These are phyloP conservation scores for Ramalina intermedia DNA, from an alignment of 495 filamentous ascomycete species.

Conservation along the genomic window DNA sequence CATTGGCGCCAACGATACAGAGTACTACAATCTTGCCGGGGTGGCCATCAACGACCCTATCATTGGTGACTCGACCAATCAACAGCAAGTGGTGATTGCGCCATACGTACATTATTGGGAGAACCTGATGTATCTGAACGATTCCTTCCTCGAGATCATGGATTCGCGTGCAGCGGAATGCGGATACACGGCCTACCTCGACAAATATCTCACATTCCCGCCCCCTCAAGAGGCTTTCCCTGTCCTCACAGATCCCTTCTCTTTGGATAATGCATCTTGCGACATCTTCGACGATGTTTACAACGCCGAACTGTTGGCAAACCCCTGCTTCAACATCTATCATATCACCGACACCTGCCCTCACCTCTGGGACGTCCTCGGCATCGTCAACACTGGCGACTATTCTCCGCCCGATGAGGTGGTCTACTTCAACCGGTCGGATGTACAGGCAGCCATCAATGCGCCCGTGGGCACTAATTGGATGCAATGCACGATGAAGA, in stretches of 20 bases:
- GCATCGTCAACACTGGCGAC: slow-evolving; percentile 45
- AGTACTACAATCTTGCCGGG: slow-evolving; percentile 51
- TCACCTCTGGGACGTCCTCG: slow-evolving; percentile 55
- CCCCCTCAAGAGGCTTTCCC: slow-evolving; percentile 52
- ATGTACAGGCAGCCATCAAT: slow-evolving; percentile 64
- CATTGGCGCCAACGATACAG: slow-evolving; percentile 51
- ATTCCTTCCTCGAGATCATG: slow-evolving; percentile 45
- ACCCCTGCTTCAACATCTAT: slow-evolving; percentile 75
- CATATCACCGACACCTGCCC: slow-evolving; percentile 64
- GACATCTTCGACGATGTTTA: slow-evolving; percentile 42
- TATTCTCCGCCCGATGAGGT: slow-evolving; percentile 38
- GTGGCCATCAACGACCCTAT: slow-evolving; percentile 58
- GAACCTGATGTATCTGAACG: slow-evolving; percentile 49
- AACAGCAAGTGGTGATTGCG: slow-evolving; percentile 18
- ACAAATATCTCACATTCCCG: slow-evolving; percentile 51
- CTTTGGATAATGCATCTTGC: slow-evolving; percentile 28
- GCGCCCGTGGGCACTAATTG: slow-evolving; percentile 44
- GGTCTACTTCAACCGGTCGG: slow-evolving; percentile 65
- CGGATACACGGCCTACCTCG: slow-evolving; percentile 48
- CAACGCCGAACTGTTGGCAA: slow-evolving; percentile 40
- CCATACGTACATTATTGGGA: slow-evolving; percentile 43
- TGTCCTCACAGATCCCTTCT: slow-evolving; percentile 29
- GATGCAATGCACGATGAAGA: slow-evolving; percentile 36
- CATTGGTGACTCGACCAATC: slow-evolving; percentile 35
- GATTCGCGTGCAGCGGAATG: slow-evolving; percentile 41